phyloP scores from a whole-genome alignment of 805 yeast species.

The Myxozyma monticola region DNA sequence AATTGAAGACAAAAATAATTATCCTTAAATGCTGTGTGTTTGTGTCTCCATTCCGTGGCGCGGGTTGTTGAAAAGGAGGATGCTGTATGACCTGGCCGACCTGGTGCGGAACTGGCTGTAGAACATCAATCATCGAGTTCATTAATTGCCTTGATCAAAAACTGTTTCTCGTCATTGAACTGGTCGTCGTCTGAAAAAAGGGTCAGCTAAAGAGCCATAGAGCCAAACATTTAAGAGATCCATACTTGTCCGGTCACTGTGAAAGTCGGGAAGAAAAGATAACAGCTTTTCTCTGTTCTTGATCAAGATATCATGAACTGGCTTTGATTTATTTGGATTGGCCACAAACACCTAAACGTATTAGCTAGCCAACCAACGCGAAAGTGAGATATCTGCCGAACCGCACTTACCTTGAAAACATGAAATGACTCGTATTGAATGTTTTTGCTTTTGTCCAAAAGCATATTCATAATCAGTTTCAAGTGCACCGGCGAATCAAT shows the following conservation, averaged over 20 bases:
- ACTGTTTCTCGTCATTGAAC: conserved; percentile 77
- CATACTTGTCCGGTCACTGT: conserved; percentile 49
- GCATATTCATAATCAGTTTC: conserved; percentile 78
- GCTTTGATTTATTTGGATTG: conserved; percentile 84
- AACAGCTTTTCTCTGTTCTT: conserved; percentile 80
- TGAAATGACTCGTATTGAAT: conserved; percentile 89
- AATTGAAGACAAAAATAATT: too few species aligned
- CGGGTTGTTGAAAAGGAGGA: neutral
- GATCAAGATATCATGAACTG: conserved; percentile 73
- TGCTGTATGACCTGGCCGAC: neutral
- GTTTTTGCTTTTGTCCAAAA: conserved; percentile 86
- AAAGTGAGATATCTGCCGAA: too few species aligned
- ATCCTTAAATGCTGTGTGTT: neutral
- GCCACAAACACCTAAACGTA: conserved; percentile 67
- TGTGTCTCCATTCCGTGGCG: neutral
- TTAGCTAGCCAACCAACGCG: neutral
- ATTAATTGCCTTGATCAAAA: conserved; percentile 71
- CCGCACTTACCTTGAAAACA: conserved; percentile 62
- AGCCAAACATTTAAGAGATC: neutral
- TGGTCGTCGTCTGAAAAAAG: conserved; percentile 47
- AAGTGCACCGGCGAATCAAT: conserved; percentile 79
- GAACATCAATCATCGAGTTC: conserved; percentile 12
- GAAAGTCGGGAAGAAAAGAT: conserved; percentile 65
- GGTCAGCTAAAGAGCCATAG: neutral
- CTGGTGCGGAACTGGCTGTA: conserved; percentile 2